A percentile compares a stretch with the other conserved stretches of the same genome.
Conservation (phyloP, 306 rosid genomes). For the Fragaria nilgerrensis region DNA sequence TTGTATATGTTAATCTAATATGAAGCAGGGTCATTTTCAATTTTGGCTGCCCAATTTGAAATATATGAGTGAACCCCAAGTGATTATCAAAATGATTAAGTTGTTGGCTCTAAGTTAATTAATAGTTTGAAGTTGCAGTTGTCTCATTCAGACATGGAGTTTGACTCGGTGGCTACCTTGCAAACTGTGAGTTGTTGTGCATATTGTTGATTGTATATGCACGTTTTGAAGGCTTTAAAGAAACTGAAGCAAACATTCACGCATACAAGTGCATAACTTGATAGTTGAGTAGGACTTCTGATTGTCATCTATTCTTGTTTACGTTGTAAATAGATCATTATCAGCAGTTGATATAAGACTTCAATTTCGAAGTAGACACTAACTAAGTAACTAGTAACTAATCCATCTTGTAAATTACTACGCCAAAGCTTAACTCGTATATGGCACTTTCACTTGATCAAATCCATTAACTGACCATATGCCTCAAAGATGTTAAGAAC, state of each 20-base stretch:
- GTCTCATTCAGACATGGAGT: not conserved
- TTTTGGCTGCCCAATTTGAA: not conserved
- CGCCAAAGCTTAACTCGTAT: not conserved
- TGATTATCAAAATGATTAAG: not conserved
- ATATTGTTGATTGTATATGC: not conserved
- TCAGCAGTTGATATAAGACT: not conserved
- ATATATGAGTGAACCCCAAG: not conserved
- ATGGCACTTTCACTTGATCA: not conserved
- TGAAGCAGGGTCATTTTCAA: not conserved
- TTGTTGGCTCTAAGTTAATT: not conserved
- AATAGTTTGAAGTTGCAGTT: not conserved
- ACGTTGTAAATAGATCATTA: not conserved
- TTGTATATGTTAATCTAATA: not conserved
- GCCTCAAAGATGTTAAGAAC: not conserved
- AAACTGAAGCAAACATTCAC: not conserved
- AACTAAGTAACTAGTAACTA: not conserved
- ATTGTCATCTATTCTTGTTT: too few relatives aligned
- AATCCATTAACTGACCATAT: not conserved
- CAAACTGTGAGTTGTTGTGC: not conserved
- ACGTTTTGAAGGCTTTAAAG: constrained; percentile 8
- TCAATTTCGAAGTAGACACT: not conserved
- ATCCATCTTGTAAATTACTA: not conserved
- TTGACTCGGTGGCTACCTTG: constrained; percentile 8
- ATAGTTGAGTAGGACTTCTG: too few relatives aligned
- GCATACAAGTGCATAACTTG: not conserved